These are phyloP conservation scores for Magnaporthiopsis rhizophila DNA, from an alignment of 2,329 filamentous ascomycete species.

Conservation along the genomic window DNA sequence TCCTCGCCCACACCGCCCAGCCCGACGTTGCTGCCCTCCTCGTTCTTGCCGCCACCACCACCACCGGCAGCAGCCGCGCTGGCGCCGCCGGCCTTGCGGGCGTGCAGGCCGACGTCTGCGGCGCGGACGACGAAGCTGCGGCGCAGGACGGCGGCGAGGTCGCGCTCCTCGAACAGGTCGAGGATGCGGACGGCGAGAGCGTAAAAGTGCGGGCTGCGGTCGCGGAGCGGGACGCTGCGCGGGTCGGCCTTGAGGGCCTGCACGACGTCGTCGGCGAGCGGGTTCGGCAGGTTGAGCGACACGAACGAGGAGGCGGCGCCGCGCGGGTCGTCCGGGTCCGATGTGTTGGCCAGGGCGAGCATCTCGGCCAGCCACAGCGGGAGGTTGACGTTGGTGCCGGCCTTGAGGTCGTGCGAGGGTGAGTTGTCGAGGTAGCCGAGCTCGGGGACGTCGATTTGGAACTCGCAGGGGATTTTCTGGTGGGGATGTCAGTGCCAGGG, in stretches of 20 bases:
- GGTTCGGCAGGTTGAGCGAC: constrained; percentile 71
- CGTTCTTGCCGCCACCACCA: constrained; percentile 50
- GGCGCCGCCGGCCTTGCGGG: constrained; percentile 70
- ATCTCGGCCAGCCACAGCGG: constrained; percentile 94
- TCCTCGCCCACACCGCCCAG: constrained; percentile 61
- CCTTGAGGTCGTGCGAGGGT: constrained; percentile 60
- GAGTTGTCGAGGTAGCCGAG: constrained; percentile 88
- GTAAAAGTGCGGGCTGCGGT: constrained; percentile 83
- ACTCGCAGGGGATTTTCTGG: constrained; percentile 94
- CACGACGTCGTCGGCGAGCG: constrained; percentile 70
- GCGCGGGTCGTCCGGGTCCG: constrained; percentile 12
- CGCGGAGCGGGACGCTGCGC: constrained; percentile 72
- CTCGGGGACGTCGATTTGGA: constrained; percentile 80
- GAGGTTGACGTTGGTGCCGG: constrained; percentile 71
- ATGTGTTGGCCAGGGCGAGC: constrained; percentile 61
- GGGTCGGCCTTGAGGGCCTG: constrained; percentile 89
- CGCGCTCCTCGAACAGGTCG: constrained; percentile 77
- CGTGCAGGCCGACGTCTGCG: constrained; percentile 78
- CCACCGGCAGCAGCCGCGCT: constrained; percentile 28
- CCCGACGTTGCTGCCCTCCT: constrained; percentile 44
- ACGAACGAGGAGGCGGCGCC: constrained; percentile 46
- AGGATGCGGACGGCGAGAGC: constrained; percentile 76
- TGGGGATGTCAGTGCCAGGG: background rate
- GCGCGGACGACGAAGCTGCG: constrained; percentile 77
- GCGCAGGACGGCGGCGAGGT: constrained; percentile 66